These are phyloP conservation scores for Pseudocercospora crystallina DNA, from an alignment of 2,329 filamentous ascomycete species.

Conservation along the genomic window DNA sequence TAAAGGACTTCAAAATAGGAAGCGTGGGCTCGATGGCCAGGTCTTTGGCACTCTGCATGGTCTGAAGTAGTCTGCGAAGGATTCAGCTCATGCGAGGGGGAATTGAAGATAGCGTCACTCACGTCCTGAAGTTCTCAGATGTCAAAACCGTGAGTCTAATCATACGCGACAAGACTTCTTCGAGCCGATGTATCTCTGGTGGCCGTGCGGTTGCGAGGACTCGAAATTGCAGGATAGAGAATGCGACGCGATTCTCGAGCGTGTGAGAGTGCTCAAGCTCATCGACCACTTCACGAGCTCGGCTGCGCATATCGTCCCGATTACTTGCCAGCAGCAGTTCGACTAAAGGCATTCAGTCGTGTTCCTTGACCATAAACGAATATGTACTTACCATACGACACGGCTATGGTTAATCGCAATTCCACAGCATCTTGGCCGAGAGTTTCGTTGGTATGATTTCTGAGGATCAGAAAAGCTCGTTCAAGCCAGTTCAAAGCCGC, in stretches of 20 bases:
- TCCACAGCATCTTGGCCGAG: slow-evolving; percentile 62
- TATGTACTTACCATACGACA: slow-evolving; percentile 46
- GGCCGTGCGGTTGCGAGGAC: slow-evolving; percentile 51
- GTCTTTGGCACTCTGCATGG: slow-evolving; percentile 67
- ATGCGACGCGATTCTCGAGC: slow-evolving; percentile 57
- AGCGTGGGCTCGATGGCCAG: slow-evolving; percentile 3
- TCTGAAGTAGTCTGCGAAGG: slow-evolving; percentile 26
- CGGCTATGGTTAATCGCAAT: slow-evolving; percentile 65
- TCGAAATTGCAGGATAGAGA: slow-evolving; percentile 68
- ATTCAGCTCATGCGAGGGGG: neutral
- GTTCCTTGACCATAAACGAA: neutral
- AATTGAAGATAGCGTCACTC: slow-evolving; percentile 17
- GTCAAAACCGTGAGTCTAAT: slow-evolving; percentile 60
- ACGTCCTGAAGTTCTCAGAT: slow-evolving; percentile 63
- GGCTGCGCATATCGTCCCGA: slow-evolving; percentile 46
- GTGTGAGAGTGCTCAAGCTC: slow-evolving; percentile 65
- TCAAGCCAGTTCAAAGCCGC: slow-evolving; percentile 71
- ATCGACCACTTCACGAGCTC: slow-evolving; percentile 59
- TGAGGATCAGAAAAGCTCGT: slow-evolving; percentile 62
- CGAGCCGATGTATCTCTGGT: slow-evolving; percentile 34
- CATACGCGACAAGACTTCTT: slow-evolving; percentile 54
- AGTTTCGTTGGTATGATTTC: slow-evolving; percentile 54
- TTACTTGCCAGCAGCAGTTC: slow-evolving; percentile 37
- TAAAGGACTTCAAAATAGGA: slow-evolving; percentile 61
- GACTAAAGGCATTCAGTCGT: slow-evolving; percentile 9